These are phyloP conservation scores for Pleurotus cornucopiae DNA, from an alignment of 768 basidiomycete species.

Conservation along the genomic window DNA sequence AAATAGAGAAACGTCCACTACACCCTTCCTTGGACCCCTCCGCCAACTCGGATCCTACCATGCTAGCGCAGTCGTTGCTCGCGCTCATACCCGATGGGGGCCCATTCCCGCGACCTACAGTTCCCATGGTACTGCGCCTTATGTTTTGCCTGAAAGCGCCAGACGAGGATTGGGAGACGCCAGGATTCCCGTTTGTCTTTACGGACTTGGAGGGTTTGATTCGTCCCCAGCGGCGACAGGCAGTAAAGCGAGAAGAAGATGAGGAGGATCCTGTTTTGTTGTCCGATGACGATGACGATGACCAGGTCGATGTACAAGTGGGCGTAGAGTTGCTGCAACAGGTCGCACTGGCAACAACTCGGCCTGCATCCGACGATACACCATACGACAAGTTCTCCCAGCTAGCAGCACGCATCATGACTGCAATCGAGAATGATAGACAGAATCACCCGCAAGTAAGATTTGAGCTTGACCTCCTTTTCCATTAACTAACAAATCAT, in stretches of 20 bases:
- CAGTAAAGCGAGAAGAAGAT: conserved; percentile 6
- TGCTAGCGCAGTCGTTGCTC: conserved; percentile 59
- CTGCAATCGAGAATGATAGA: conserved; percentile 34
- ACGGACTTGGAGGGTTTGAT: conserved; percentile 42
- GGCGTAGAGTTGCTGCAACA: background rate
- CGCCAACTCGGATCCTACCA: conserved; percentile 53
- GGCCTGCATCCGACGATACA: conserved; percentile 58
- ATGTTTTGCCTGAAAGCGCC: conserved; percentile 79
- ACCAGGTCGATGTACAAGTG: conserved; percentile 43
- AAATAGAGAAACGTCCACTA: conserved; percentile 32
- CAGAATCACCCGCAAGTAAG: conserved; percentile 42
- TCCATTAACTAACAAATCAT: no score
- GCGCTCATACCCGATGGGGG: conserved; percentile 50
- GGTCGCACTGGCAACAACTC: conserved; percentile 25
- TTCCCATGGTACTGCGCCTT: conserved; percentile 61
- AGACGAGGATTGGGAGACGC: conserved; percentile 76
- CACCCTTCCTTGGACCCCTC: conserved; percentile 57
- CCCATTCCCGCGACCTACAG: conserved; percentile 34
- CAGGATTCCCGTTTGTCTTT: conserved; percentile 68
- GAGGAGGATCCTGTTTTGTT: conserved; percentile 5
- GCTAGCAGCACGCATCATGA: conserved; percentile 55
- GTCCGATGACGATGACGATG: conserved; percentile 38
- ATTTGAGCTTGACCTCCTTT: no score
- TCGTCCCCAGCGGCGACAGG: background rate
- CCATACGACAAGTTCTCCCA: conserved; percentile 42